phyloP scores from a whole-genome alignment of 1,284 basidiomycete species.

The Malassezia dermatis region DNA sequence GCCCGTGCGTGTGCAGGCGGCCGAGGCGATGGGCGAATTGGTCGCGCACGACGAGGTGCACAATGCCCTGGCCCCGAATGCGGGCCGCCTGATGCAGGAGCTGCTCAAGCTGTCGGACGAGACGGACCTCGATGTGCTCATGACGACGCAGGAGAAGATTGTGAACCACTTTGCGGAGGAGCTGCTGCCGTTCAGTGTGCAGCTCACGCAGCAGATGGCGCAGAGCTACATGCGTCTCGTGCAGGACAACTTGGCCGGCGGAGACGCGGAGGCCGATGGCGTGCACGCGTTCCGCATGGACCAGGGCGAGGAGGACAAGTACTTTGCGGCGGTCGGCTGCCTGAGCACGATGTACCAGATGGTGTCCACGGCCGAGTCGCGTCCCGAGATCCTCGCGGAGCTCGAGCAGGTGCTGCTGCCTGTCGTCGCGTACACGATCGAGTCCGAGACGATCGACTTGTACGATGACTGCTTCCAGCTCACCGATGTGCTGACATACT shows the following conservation, averaged over 20 bases:
- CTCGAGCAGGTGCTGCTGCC: conserved; percentile 73
- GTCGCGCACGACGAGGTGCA: conserved; percentile 62
- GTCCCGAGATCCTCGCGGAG: conserved; percentile 65
- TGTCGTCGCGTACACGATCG: conserved; percentile 63
- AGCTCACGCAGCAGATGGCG: conserved; percentile 59
- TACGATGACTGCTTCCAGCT: conserved; percentile 81
- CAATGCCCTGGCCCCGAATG: conserved; percentile 62
- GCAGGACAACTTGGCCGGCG: conserved; percentile 43
- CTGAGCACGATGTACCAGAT: conserved; percentile 51
- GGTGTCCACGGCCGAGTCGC: conserved; percentile 61
- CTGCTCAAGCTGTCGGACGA: conserved; percentile 76
- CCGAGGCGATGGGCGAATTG: conserved; percentile 67
- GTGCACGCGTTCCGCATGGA: conserved; percentile 55
- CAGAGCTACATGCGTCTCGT: conserved; percentile 57
- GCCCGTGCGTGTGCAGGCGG: conserved; percentile 74
- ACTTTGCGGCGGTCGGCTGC: conserved; percentile 65
- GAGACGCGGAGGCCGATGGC: conserved; percentile 54
- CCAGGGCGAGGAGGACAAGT: conserved; percentile 55
- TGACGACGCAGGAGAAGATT: conserved; percentile 68
- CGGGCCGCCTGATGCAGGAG: conserved; percentile 80
- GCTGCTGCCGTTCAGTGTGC: conserved; percentile 71
- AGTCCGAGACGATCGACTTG: conserved; percentile 53
- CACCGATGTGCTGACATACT: conserved; percentile 74
- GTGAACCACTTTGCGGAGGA: conserved; percentile 75
- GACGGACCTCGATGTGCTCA: conserved; percentile 76